Evolutionary conservation across 2,329 filamentous ascomycete genomes (phyloP).

Genomic region (Aspergillus sp.): DNA sequence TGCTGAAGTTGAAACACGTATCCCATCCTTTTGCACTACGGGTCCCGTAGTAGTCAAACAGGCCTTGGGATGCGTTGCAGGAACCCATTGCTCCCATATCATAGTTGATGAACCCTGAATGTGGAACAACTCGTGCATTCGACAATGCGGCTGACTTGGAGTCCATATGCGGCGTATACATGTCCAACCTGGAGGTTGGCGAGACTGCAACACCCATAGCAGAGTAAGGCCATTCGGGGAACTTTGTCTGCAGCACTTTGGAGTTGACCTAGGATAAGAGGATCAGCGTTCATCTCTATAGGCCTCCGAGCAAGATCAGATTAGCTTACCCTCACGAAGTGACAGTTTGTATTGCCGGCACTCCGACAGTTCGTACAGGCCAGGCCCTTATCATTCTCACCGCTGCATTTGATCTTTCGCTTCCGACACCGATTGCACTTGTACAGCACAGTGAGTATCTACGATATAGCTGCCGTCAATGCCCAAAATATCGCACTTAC

Average conservation of each 20-base stretch:
- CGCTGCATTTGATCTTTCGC: slow-evolving; percentile 90
- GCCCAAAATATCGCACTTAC: slow-evolving; percentile 23
- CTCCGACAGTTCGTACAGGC: slow-evolving; percentile 78
- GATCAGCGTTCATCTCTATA: neutral
- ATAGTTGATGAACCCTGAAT: slow-evolving; percentile 17
- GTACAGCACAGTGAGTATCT: too few species aligned
- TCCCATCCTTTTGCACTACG: slow-evolving; percentile 25
- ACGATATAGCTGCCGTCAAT: too few species aligned
- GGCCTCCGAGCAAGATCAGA: neutral
- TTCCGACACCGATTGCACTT: slow-evolving; percentile 86
- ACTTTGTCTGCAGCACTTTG: slow-evolving; percentile 18
- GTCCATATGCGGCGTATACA: slow-evolving; percentile 11
- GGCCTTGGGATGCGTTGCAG: slow-evolving; percentile 17
- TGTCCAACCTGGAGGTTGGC: slow-evolving; percentile 13
- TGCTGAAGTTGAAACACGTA: slow-evolving; percentile 9
- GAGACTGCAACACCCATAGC: slow-evolving; percentile 10
- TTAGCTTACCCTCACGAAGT: slow-evolving; percentile 64
- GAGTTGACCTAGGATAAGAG: slow-evolving; percentile 25
- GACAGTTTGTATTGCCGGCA: slow-evolving; percentile 58
- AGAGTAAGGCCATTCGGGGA: slow-evolving; percentile 22
- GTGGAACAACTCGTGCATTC: slow-evolving; percentile 12
- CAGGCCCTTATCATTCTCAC: slow-evolving; percentile 65
- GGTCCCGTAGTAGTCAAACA: slow-evolving; percentile 20
- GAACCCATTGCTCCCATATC: slow-evolving; percentile 16
- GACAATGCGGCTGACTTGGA: slow-evolving; percentile 10